Percentiles rank a stretch among this genome's conserved stretches.
Conservation (phyloP, 2,329 filamentous ascomycete genomes). For the Xylaria sp. region DNA sequence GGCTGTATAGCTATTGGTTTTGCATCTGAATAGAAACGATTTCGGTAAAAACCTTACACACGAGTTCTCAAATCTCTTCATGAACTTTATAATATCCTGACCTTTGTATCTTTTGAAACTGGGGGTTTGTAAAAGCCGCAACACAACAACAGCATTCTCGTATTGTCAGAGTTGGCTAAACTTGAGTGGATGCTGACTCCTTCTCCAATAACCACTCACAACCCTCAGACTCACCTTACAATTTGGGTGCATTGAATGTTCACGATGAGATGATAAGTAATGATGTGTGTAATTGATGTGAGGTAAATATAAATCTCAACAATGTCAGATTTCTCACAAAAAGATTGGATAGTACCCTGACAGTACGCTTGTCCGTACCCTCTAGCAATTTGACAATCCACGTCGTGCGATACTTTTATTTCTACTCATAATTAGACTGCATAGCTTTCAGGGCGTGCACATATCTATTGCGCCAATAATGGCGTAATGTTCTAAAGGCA, state of each 20-base stretch:
- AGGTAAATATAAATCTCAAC: background rate
- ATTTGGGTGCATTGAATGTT: background rate
- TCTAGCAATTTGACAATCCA: background rate
- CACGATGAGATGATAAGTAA: background rate
- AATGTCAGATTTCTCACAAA: too few relatives aligned
- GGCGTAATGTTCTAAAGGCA: background rate
- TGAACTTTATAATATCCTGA: background rate
- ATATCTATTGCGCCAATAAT: background rate
- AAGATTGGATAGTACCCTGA: background rate
- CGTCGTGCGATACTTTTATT: background rate
- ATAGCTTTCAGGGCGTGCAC: background rate
- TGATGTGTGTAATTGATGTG: background rate
- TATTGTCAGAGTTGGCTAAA: background rate
- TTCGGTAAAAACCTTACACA: conserved; percentile 9
- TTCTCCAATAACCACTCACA: background rate
- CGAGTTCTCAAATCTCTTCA: background rate
- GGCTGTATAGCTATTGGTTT: conserved; percentile 17
- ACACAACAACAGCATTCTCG: background rate
- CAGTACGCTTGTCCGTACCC: background rate
- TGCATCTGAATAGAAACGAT: conserved; percentile 28
- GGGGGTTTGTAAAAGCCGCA: background rate
- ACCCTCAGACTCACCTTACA: background rate
- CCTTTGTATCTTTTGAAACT: background rate
- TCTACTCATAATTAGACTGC: background rate
- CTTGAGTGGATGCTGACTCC: background rate